These are phyloP conservation scores for Aspergillus saccharolyticus DNA, from an alignment of 495 filamentous ascomycete genomes.

Conservation along the genomic window DNA sequence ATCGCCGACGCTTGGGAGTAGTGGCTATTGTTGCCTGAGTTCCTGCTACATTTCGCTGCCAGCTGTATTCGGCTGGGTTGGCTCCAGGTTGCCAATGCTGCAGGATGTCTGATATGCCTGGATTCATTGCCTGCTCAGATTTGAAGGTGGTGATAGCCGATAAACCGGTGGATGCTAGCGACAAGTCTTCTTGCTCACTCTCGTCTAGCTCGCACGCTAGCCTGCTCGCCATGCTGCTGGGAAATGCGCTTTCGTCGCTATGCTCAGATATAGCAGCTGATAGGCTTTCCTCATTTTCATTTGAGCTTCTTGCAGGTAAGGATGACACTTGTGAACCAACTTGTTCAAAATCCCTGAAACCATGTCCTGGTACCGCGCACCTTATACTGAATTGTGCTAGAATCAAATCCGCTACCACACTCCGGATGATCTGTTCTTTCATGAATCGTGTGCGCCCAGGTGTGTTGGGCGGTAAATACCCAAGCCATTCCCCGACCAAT, in stretches of 20 bases:
- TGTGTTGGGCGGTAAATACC: constrained; percentile 27
- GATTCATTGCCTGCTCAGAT: constrained; percentile 20
- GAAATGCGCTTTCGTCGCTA: background rate
- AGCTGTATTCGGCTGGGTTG: constrained; percentile 37
- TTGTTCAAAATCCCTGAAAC: background rate
- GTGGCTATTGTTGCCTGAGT: constrained; percentile 17
- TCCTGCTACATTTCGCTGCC: constrained; percentile 26
- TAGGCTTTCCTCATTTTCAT: background rate
- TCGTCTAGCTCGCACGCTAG: background rate
- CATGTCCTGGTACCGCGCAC: constrained; percentile 10
- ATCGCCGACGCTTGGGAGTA: constrained; percentile 18
- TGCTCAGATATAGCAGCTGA: background rate
- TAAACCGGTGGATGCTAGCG: constrained; percentile 22
- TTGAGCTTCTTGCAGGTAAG: background rate
- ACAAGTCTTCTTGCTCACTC: background rate
- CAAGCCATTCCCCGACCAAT: constrained; percentile 38
- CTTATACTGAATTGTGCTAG: constrained; percentile 28
- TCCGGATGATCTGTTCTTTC: constrained; percentile 40
- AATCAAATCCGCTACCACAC: constrained; percentile 35
- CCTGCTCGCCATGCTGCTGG: background rate
- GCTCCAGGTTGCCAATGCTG: constrained; percentile 39
- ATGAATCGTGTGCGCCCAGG: constrained; percentile 34
- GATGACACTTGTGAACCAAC: background rate
- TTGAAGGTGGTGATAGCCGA: constrained; percentile 30
- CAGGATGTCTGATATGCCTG: constrained; percentile 30